These are phyloP conservation scores for Hydnomerulius pinastri DNA, from an alignment of 768 basidiomycete species.

Conservation along the genomic window DNA sequence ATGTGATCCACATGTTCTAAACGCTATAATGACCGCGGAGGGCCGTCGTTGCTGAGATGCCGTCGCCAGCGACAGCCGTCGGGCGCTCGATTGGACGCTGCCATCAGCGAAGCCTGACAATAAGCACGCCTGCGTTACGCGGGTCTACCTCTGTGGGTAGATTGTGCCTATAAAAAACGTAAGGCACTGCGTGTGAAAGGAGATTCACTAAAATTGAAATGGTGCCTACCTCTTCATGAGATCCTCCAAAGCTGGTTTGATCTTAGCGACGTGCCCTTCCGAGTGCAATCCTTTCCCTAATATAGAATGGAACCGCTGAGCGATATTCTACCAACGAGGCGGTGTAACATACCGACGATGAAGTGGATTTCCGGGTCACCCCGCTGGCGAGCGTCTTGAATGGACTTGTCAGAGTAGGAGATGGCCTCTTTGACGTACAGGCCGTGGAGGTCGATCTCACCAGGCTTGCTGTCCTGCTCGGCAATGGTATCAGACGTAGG, in stretches of 20 bases:
- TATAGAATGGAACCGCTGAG: background rate
- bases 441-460: slow-evolving; percentile 88
- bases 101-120: slow-evolving; percentile 53
- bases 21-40: background rate
- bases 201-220: background rate
- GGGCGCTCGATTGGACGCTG: background rate
- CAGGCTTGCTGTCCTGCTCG: slow-evolving; percentile 61
- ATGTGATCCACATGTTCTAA: background rate
- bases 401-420: slow-evolving; percentile 65
- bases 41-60: background rate
- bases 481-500: background rate
- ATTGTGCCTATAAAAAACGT: slow-evolving; percentile 52
- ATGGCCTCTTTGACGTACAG: slow-evolving; percentile 94
- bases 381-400: slow-evolving; percentile 62
- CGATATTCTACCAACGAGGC: background rate
- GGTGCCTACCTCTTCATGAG: slow-evolving; percentile 73
- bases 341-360: slow-evolving; percentile 74
- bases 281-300: slow-evolving; percentile 89
- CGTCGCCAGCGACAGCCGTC: background rate
- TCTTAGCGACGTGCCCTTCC: slow-evolving; percentile 70
- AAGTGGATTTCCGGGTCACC: slow-evolving; percentile 70
- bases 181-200: background rate
- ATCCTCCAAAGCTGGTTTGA: slow-evolving; percentile 90
- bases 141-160: slow-evolving; percentile 77
- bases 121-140: slow-evolving; percentile 78